Evolutionary conservation across 805 yeast species (phyloP), one percentile per base, ranked within the genome.

Genomic region (Brettanomyces naardenensis): DNA sequence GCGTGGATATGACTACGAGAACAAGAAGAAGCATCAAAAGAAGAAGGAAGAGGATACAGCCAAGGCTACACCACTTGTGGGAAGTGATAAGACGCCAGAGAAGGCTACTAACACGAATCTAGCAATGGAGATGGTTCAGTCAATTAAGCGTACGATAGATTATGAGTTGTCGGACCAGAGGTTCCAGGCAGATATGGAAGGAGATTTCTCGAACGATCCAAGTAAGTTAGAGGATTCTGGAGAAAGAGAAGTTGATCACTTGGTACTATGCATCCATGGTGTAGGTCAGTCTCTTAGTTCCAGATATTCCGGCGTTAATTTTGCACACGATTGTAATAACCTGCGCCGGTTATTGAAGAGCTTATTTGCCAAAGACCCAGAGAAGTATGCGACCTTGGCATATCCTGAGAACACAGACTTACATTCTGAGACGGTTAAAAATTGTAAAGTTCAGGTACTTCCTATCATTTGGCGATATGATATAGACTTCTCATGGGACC

Each of bases 381-480:
- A 57, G 4, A 54, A 58, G 19, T 65, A 71, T 39, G 60, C 62
- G 38, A 47, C 63, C 10, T 29, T 68, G n/a, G 61, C 59, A 1
- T 60, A 65, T 37, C 51, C 58, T 3, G 57, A 58, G 17, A 28
- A 37, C 44, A 35, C 59, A 51, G 42, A 44, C 53, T 25, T 41
- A 58, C 44, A 39, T n/a, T 40, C 37, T 13, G 26, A 23, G 13
- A 36, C 39, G 19, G 35, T 41, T 6, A 45, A 44, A 2, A 78
- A 80, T 46, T 77, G 80, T 47, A 69, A 75, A 27, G 70, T 85
- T 21, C 97, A 90, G 59, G 87, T 87, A 0, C 64, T 90, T 13
- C 98, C 98, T 0, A 82, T 90, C 7, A 69, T 90, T 4, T 90
- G 98, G 98, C 69, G 98, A 45, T 84, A 86, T 51, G 75, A 74